Conservation (phyloP, 2,329 filamentous ascomycete genomes). For the Xylaria sp. region DNA sequence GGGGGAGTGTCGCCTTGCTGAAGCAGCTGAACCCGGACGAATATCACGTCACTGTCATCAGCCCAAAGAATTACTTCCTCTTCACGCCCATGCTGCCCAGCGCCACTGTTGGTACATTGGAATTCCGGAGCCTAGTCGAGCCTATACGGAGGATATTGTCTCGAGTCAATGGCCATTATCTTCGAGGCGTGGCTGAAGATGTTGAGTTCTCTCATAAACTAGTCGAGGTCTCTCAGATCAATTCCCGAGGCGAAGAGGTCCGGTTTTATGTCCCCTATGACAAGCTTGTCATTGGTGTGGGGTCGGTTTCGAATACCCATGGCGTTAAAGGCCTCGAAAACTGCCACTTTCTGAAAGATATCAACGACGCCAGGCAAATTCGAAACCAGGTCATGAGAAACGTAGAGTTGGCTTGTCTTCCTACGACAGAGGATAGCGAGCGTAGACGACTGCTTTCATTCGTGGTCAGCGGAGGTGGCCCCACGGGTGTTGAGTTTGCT, state of each 20-base stretch:
- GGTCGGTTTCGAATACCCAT: slow-evolving; percentile 91
- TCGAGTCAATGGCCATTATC: slow-evolving; percentile 82
- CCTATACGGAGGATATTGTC: slow-evolving; percentile 85
- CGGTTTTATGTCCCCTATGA: slow-evolving; percentile 97
- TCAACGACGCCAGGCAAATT: slow-evolving; percentile 88
- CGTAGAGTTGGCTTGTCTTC: slow-evolving; percentile 88
- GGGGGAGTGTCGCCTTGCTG: slow-evolving; percentile 90
- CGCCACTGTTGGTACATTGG: slow-evolving; percentile 93
- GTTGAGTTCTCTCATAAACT: slow-evolving; percentile 92
- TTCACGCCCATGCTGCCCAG: slow-evolving; percentile 98
- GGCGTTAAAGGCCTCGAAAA: slow-evolving; percentile 94
- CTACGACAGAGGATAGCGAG: slow-evolving; percentile 88
- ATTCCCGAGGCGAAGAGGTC: slow-evolving; percentile 72
- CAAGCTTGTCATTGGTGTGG: slow-evolving; percentile 91
- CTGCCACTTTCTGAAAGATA: slow-evolving; percentile 94
- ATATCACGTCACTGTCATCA: slow-evolving; percentile 95
- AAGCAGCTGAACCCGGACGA: slow-evolving; percentile 90
- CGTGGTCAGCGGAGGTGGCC: slow-evolving; percentile 92
- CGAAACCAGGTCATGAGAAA: slow-evolving; percentile 89
- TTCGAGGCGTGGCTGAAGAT: slow-evolving; percentile 85
- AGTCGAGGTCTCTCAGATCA: slow-evolving; percentile 80
- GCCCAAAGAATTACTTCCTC: slow-evolving; percentile 93
- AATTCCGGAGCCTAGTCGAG: slow-evolving; percentile 89
- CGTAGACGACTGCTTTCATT: slow-evolving; percentile 88
- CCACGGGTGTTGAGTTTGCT: slow-evolving; percentile 96